Base-by-base conservation (phyloP, 306 rosid genomes). In the Malus orientalis region DNA sequence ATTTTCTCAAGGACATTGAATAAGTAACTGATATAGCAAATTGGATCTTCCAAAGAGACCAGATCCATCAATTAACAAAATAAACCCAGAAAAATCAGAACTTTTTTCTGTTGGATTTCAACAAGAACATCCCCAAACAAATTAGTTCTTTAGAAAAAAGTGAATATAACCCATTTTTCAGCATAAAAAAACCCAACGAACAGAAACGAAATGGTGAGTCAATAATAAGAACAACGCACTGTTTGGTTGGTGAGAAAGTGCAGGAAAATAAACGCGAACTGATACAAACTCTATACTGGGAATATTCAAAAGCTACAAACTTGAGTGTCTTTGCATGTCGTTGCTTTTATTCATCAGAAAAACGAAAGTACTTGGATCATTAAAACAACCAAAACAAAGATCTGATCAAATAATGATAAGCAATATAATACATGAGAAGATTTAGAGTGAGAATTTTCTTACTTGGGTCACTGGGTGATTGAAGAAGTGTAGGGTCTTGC, bases 61-160 rank as follows among this genome's bases (percentile, higher is more conserved):
- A 80, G 84, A 75, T 80, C 62, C 23, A 80, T 57, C 69, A 58
- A 74, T 60, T 10, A 7, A 76, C 68, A 49, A 44, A 68, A 68
- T 23, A 29, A 61, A 49, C 29, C 32, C 4, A 30, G 11, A 67
- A 23, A 23, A 15, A 18, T 38, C 44, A 51, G 72, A 47, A 8
- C 51, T 36, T 13, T 30, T 51, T 51, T 57, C 68, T 33, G 14
- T 4, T 68, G 15, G 67, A 74, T 27, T 32, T 45, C 29, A 25
- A 70, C 30, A 33, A 18, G 25, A 65, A 7, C 18, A 30, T 15
- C n/a, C 40, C 19, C n/a, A 30, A 16, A 18, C 19, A 65, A 19
- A 65, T 1, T 11, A 55, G 12, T 10, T 29, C 25, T 47, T 27
- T 6, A 55, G 11, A 8, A 70, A 49, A 16, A 45, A 6, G 3